Conservation (phyloP, 805 yeast genomes). For the Starmerella khaoyaiensis region DNA sequence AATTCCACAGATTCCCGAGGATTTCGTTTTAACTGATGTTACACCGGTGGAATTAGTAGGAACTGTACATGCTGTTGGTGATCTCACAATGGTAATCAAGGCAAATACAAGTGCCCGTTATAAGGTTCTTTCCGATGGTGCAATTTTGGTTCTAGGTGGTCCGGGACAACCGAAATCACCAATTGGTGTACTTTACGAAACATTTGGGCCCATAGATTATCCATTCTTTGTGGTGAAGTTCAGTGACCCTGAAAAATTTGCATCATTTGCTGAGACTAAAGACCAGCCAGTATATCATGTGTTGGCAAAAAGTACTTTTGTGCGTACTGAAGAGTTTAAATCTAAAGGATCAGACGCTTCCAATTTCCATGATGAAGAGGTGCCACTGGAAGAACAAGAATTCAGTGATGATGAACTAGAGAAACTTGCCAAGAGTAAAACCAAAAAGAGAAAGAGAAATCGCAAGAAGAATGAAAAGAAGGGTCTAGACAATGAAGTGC, state of each 20-base stretch:
- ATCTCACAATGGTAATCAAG: slow-evolving; percentile 54
- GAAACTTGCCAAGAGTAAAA: slow-evolving; percentile 53
- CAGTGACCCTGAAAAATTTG: slow-evolving; percentile 38
- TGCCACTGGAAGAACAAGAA: slow-evolving; percentile 87
- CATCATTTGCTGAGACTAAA: slow-evolving; percentile 34
- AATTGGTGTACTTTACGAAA: slow-evolving; percentile 72
- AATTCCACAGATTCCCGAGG: slow-evolving; percentile 56
- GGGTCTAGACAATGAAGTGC: not conserved
- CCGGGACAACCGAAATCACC: slow-evolving; percentile 38
- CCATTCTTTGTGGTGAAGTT: slow-evolving; percentile 74
- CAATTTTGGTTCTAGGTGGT: slow-evolving; percentile 44
- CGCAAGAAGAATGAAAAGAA: slow-evolving; percentile 16
- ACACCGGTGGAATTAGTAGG: slow-evolving; percentile 69
- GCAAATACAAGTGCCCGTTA: slow-evolving; percentile 74
- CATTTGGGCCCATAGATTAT: slow-evolving; percentile 71
- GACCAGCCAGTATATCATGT: slow-evolving; percentile 61
- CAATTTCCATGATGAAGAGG: slow-evolving; percentile 86
- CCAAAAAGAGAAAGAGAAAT: slow-evolving; percentile 44
- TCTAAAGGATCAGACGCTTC: slow-evolving; percentile 89
- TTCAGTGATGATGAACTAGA: slow-evolving; percentile 92
- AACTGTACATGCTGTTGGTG: slow-evolving; percentile 51
- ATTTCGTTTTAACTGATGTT: slow-evolving; percentile 41
- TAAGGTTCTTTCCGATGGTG: slow-evolving; percentile 63
- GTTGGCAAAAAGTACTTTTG: slow-evolving; percentile 66
- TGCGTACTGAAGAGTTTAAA: slow-evolving; percentile 60